Base-by-base conservation (phyloP, 306 rosid species). In the Dryas drummondii region DNA sequence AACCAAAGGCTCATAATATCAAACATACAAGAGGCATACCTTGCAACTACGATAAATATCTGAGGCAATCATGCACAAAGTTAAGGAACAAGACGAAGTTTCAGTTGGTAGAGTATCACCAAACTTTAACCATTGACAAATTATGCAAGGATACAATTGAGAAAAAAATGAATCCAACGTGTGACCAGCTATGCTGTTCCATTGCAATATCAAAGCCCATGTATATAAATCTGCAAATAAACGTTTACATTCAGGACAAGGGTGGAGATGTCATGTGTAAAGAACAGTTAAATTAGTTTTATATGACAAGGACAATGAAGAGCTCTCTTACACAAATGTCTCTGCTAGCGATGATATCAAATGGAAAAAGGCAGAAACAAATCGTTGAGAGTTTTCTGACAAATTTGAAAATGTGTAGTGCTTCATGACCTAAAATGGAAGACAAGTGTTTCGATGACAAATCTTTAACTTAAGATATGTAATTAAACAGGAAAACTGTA, bases 101-200 rank as follows among this genome's bases (percentile, higher is more conserved):
- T 64, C 59, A 74, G 59, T 59, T 45, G 50, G 76, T 40, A 76
- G 50, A 82, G 74, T 76, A 51, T 44, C 65, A 52, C 70, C 26
- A 5, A 74, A 71, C 74, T 54, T 55, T 70, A 73, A 62, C 66
- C 9, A 65, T 40, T 51, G 59, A 74, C 53, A 47, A 51, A 76
- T 67, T 48, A 82, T 70, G 45, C 27, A 80, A 83, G 99, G 99
- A 94, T 94, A 94, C 99, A 77, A 94, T 90, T 67, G 99, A 92
- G 93, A 92, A 94, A 81, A 94, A 92, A 84, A 94, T 92, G 85
- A 94, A 92, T 74, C 99, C 97, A 84, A 94, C 91, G 60, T 94
- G 99, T 49, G 99, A 94, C 97, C 99, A 90, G 88, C 97, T 92
- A 86, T 94, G 99, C 52, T 94, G 88, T 80, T 94, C 99, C 97